Evolutionary conservation across 176 grass and related monocot genomes (phyloP).

Genomic region (Pharus latifolius): DNA sequence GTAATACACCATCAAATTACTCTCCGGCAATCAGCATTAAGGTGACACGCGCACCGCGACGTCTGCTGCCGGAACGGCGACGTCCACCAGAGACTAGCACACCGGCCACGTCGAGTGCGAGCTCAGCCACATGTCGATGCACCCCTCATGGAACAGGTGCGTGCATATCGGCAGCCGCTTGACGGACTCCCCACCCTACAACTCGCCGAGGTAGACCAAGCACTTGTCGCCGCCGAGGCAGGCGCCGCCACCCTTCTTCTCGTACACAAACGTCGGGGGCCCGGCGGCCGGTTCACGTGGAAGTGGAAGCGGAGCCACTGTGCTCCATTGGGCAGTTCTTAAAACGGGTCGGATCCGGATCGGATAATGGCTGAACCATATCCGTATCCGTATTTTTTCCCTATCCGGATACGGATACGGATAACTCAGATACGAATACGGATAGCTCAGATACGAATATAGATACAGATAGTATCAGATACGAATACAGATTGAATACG

Average conservation of each 20-base stretch:
- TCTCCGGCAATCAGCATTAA: background rate
- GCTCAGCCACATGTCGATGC: constrained; percentile 14
- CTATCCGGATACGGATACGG: no score
- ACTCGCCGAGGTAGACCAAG: constrained; percentile 9
- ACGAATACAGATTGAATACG: no score
- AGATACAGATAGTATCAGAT: no score
- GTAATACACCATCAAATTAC: background rate
- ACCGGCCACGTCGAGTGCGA: constrained; percentile 19
- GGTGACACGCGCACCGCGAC: background rate
- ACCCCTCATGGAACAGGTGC: constrained; percentile 20
- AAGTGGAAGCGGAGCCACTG: no score
- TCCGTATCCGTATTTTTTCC: no score
- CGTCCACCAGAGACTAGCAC: background rate
- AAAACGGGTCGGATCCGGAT: background rate
- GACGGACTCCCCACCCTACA: constrained; percentile 17
- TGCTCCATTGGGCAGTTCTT: no score
- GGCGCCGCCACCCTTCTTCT: background rate
- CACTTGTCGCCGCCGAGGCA: background rate
- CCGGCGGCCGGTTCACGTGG: background rate
- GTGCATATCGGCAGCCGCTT: constrained; percentile 10
- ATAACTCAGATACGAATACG: no score
- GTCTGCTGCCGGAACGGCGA: no score
- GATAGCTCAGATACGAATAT: no score
- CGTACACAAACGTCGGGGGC: background rate
- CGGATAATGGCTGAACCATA: no score